Conservation (phyloP, 2,329 filamentous ascomycete genomes). For the Akanthomyces dipterigenus region DNA sequence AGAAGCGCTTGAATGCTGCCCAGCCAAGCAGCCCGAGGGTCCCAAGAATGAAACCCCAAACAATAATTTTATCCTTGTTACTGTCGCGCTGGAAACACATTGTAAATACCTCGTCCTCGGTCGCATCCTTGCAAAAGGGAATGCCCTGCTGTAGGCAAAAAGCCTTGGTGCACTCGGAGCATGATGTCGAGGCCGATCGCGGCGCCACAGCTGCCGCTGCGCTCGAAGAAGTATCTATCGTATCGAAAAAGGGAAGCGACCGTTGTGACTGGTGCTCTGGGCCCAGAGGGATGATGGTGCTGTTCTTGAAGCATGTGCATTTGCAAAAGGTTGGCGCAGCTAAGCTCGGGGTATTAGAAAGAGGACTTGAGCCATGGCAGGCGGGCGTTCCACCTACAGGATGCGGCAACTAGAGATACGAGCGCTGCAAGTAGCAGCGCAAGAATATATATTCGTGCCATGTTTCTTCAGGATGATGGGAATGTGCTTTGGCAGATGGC, state of each 20-base stretch:
- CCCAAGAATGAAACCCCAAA: conserved; percentile 56
- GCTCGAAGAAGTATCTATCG: background rate
- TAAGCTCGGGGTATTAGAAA: conserved; percentile 26
- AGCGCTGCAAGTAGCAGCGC: conserved; percentile 31
- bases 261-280: conserved; percentile 31
- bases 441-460: conserved; percentile 34
- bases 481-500: background rate
- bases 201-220: conserved; percentile 20
- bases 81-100: conserved; percentile 62
- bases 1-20: conserved; percentile 46
- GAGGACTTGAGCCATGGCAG: background rate
- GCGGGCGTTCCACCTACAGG: conserved; percentile 28
- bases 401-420: conserved; percentile 31
- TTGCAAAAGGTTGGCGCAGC: conserved; percentile 61
- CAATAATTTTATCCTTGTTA: conserved; percentile 60
- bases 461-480: conserved; percentile 16
- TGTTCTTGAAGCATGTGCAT: conserved; percentile 64
- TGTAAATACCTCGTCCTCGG: conserved; percentile 55
- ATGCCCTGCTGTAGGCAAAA: conserved; percentile 56
- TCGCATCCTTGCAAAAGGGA: conserved; percentile 56
- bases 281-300: conserved; percentile 58
- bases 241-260: conserved; percentile 16
- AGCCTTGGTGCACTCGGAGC: conserved; percentile 56
- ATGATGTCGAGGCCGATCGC: conserved; percentile 39
- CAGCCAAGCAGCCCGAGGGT: conserved; percentile 53